Conservation (phyloP, 257 asterid species). For the Fraxinus excelsior region DNA sequence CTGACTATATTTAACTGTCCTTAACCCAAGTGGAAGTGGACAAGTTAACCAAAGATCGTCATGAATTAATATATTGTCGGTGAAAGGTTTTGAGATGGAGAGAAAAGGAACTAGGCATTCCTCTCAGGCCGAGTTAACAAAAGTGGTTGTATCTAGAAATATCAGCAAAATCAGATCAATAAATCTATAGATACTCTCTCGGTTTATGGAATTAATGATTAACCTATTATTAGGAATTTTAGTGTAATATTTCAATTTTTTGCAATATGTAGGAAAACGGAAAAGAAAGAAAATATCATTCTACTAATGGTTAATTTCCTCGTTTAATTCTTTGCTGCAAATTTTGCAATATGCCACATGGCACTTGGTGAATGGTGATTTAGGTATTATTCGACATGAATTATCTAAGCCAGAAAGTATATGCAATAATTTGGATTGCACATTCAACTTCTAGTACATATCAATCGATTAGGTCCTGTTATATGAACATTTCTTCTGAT, state of each 20-base stretch:
- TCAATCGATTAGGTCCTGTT: not conserved
- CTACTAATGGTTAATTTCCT: not conserved
- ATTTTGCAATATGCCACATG: not conserved
- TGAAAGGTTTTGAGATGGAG: not conserved
- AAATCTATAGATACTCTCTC: not conserved
- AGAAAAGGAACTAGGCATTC: not conserved
- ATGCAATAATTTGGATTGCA: not conserved
- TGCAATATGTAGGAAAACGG: not conserved
- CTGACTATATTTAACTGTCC: not conserved
- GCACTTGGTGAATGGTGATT: not conserved
- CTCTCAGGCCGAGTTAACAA: not conserved
- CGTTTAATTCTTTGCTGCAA: not conserved
- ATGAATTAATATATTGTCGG: not conserved
- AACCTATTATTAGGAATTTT: not conserved
- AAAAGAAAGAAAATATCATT: not conserved
- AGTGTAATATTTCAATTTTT: not conserved
- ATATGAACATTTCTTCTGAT: not conserved
- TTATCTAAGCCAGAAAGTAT: not conserved
- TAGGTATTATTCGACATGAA: not conserved
- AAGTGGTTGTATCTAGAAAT: not conserved
- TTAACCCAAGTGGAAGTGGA: not conserved
- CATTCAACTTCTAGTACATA: not conserved
- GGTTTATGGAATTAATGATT: not conserved
- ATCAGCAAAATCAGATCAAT: not conserved
- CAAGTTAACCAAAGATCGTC: not conserved